Evolutionary conservation across 164 flowering plant genomes (phyloP), one percentile per base, ranked within the genome.

Genomic region (Nelumbo lutea): DNA sequence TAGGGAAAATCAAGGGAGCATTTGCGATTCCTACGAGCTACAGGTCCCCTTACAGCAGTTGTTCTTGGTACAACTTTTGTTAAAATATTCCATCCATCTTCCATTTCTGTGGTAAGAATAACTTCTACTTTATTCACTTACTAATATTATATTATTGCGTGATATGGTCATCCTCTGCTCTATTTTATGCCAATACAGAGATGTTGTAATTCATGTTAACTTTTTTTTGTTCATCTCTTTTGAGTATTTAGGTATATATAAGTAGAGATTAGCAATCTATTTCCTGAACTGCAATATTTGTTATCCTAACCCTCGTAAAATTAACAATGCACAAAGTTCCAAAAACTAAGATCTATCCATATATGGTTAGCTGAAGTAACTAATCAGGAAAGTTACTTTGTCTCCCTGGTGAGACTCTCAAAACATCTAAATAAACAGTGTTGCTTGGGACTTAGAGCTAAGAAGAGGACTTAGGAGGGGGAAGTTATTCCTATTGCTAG

Each of bases 11-110:
- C 93, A 73, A 84, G 80, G 74, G 92, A 92, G 78, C 70, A 74
- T 60, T 76, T 96, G 71, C 83, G 88, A 74, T 86, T 88, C 68
- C 75, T 96, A 60, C 78, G 99, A 78, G 97, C 97, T 11, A 86
- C 86, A 43, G 99, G 98, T 67, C 99, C 99, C 48, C 86, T 96
- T 41, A 93, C 99, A 66, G 98, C 85, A 74, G 90, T 96, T 44
- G 84, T 90, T 66, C 66, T 87, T 80, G 97, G 99, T 65, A 90
- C 97, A 70, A 65, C 76, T 66, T 72, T 92, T 82, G 98, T 83
- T 72, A 90, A 89, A 82, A 76, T 92, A 73, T 88, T 81, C 79
- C 81, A 89, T 79, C 97, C 96, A 70, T 78, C 98, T 70, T 84
- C 97, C 39, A 95, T 95, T 72, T 72, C 91, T 62, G 78, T 93